These are phyloP conservation scores for Ogataea parapolymorpha DNA, from an alignment of 805 yeast species.

Conservation along the genomic window DNA sequence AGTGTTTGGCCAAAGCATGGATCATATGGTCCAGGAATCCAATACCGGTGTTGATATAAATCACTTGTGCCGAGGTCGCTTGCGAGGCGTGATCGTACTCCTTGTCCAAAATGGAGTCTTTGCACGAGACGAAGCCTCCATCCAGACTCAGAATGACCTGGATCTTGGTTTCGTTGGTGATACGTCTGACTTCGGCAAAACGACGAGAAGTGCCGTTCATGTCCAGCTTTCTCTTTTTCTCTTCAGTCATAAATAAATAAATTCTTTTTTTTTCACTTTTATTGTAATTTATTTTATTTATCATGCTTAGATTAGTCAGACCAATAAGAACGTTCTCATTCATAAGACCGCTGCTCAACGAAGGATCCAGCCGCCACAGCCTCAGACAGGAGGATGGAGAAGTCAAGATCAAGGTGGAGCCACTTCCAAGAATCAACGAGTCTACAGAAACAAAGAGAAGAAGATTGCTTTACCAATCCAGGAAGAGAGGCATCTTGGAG, in stretches of 20 bases:
- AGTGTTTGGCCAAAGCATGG: conserved; percentile 93
- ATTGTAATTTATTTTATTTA: neutral
- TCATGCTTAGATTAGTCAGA: conserved; percentile 5
- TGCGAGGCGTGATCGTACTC: conserved; percentile 58
- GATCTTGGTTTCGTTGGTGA: conserved; percentile 91
- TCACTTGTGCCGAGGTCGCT: conserved; percentile 64
- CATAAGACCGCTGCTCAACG: conserved; percentile 14
- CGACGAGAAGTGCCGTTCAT: conserved; percentile 19
- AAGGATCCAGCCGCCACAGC: conserved; percentile 20
- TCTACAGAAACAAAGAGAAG: conserved; percentile 72
- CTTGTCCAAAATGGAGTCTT: conserved; percentile 50
- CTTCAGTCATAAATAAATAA: conserved; percentile 9
- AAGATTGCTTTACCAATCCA: conserved; percentile 83
- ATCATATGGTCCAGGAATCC: conserved; percentile 97
- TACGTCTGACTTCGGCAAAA: conserved; percentile 53
- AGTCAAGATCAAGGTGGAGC: conserved; percentile 65
- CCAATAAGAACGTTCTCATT: conserved; percentile 11
- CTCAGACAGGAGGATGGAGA: conserved; percentile 36
- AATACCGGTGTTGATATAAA: conserved; percentile 83
- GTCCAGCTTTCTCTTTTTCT: conserved; percentile 20
- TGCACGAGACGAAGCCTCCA: conserved; percentile 74
- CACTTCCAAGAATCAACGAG: conserved; percentile 75
- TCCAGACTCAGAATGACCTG: conserved; percentile 80
- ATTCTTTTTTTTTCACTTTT: neutral
- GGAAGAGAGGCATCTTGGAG: conserved; percentile 94